Evolutionary conservation across 768 basidiomycete genomes (phyloP), one percentile per base, ranked within the genome.

Genomic region (Boletus subparvulus): DNA sequence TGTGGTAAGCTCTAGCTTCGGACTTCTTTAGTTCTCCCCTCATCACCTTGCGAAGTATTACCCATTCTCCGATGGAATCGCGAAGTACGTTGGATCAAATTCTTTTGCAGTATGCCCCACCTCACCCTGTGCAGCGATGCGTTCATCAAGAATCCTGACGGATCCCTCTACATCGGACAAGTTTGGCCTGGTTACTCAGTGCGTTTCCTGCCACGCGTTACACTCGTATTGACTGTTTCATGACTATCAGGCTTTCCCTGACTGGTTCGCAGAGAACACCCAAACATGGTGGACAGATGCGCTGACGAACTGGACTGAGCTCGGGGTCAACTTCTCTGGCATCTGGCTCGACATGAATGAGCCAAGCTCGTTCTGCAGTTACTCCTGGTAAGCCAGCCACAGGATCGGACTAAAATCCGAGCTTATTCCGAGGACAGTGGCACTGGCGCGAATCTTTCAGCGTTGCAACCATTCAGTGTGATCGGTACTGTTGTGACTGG

Each of bases 111-210:
- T 12, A 43, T 54, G 1, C 32, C 49, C 14, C 13, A 47, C 19
- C 39, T 52, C n/a, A 60, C 17, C 9, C 6, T 49, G 4, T 30
- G 21, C 57, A 87, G 86, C n/a, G 79, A 82, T 47, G 80, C 84
- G 0, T 92, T 85, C 69, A 80, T 92, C 49, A 89, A 83, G 62
- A 90, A 92, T 67, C 85, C 85, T 0, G 85, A 92, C 63, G 85
- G 84, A 0, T 79, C 84, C 37, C 80, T 85, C 62, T 91, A 87
- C 68, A 66, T 89, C 2, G 90, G 90, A 12, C 78, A 85, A 65
- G 88, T 90, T 10, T 91, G 87, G 88, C 88, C 89, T 16, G 87
- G 89, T 24, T 86, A 82, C 69, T 85, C 86, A 8, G 87, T 84
- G 36, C 17, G 77, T 65, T 35, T 32, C 4, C 8, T 45, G 16